Percentiles rank a stretch among this genome's conserved stretches.
Conservation (phyloP, 2,329 filamentous ascomycete species). For the Ceratocystis harringtonii region DNA sequence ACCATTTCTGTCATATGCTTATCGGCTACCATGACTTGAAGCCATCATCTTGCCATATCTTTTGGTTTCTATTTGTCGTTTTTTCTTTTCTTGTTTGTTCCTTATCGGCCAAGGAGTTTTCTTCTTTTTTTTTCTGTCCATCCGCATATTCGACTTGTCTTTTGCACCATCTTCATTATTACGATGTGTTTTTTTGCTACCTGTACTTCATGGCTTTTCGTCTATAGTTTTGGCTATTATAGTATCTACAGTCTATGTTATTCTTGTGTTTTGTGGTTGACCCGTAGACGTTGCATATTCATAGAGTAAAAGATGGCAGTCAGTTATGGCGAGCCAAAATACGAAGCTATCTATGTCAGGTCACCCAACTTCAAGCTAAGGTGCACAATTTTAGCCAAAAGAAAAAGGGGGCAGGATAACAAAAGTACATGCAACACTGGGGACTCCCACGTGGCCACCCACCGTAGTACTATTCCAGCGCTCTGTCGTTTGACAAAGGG, state of each 20-base stretch:
- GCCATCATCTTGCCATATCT: background rate
- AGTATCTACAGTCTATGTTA: background rate
- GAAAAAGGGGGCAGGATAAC: background rate
- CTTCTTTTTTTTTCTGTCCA: background rate
- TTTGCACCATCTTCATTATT: background rate
- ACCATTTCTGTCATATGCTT: background rate
- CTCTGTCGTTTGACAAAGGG: background rate
- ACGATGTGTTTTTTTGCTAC: background rate
- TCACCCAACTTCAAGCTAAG: too few relatives aligned
- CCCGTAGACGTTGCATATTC: background rate
- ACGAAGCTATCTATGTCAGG: too few relatives aligned
- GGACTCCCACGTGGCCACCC: background rate
- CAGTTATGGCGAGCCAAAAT: background rate
- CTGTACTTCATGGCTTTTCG: background rate
- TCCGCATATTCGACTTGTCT: background rate
- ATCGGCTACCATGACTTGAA: background rate
- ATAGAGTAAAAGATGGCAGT: background rate
- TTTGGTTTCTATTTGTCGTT: background rate
- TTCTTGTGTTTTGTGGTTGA: background rate
- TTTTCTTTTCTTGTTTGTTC: background rate
- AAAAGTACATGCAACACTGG: background rate
- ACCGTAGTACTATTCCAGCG: background rate
- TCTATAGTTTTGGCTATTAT: background rate
- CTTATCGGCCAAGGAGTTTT: constrained; percentile 6
- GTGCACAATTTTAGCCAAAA: background rate